Base-by-base conservation (phyloP, 805 yeast genomes). In the Candida railenensis region DNA sequence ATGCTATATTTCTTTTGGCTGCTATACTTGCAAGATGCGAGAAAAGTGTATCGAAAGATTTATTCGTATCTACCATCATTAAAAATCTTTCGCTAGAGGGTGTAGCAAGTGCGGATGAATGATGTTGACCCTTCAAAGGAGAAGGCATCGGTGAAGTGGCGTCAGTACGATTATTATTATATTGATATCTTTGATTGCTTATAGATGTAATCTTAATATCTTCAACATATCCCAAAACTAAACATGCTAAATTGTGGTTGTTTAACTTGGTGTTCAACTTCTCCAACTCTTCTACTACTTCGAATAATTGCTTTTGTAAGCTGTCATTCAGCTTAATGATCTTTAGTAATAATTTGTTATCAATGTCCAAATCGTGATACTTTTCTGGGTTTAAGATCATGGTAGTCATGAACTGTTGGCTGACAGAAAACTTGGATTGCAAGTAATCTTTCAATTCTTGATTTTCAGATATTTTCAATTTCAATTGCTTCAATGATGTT, bases 141-240 rank as follows among this genome's bases (percentile, higher is more conserved):
- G 53, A 53, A 7, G 46, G 33, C 8, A 40, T 33, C 3, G 55
- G 51, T 1, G 54, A 45, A 8, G 36, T 41, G 21, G 44, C 34
- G 14, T 49, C 34, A 25, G 40, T 22, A 21, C 41, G 43, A 30
- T 36, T 20, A 25, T 38, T 18, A 28, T 18, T 20, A 15, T 44
- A 45, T 18, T 40, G 39, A 4, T 19, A 9, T 12, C 19, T n/a
- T 19, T 44, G 41, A 21, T 34, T 38, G 15, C 34, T 14, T n/a
- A 34, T 42, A 14, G 54, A 46, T 19, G 65, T 55, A 12, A 66
- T 48, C 48, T 60, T 63, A 12, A 72, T 64, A 54, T 71, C 76
- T 49, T 76, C 78, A 15, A 76, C 66, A 53, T 76, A 75, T 2
- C 82, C 81, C 50, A 76, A 59, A 14, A 72, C 71, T 40, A 74